Percentiles rank a stretch among this genome's conserved stretches.
Evolutionary conservation across 768 basidiomycete genomes (phyloP).

Genomic region (Leccinum olivaceopallidum): DNA sequence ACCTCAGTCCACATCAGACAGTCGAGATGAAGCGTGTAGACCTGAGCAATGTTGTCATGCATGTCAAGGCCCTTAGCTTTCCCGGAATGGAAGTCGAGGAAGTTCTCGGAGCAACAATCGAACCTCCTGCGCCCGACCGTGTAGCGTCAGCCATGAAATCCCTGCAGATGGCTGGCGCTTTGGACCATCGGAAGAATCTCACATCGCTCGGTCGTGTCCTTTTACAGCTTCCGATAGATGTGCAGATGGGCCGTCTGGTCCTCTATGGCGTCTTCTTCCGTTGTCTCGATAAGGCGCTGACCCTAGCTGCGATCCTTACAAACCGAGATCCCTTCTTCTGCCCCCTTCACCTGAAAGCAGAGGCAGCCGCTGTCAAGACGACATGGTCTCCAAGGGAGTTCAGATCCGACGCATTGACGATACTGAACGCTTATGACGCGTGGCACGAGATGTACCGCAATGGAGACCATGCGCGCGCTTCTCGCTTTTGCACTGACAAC

Average conservation of each 20-base stretch:
- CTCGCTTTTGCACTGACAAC: constrained; percentile 79
- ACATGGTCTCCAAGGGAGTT: constrained; percentile 80
- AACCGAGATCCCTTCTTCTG: constrained; percentile 90
- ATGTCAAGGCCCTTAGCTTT: constrained; percentile 90
- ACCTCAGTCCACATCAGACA: constrained; percentile 76
- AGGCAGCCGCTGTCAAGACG: constrained; percentile 71
- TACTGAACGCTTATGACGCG: constrained; percentile 74
- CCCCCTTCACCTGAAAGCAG: constrained; percentile 71
- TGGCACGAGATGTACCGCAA: constrained; percentile 75
- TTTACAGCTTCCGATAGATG: constrained; percentile 87
- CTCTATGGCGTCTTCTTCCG: constrained; percentile 92
- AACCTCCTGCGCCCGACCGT: constrained; percentile 79
- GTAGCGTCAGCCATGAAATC: constrained; percentile 78
- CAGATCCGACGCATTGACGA: constrained; percentile 81
- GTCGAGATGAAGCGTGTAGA: constrained; percentile 96
- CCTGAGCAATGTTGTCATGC: constrained; percentile 92
- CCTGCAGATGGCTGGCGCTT: constrained; percentile 83
- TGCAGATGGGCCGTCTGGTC: constrained; percentile 85
- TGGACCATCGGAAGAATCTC: constrained; percentile 72
- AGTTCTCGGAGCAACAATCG: constrained; percentile 81
- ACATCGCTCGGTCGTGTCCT: constrained; percentile 89
- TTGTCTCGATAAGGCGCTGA: constrained; percentile 84
- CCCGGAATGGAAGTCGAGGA: constrained; percentile 85
- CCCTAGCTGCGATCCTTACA: constrained; percentile 87
- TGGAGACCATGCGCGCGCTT: constrained; percentile 65